Evolutionary conservation across 768 basidiomycete species (phyloP), one percentile per base, ranked within the genome.

Genomic region (Hysterangium stoloniferum): DNA sequence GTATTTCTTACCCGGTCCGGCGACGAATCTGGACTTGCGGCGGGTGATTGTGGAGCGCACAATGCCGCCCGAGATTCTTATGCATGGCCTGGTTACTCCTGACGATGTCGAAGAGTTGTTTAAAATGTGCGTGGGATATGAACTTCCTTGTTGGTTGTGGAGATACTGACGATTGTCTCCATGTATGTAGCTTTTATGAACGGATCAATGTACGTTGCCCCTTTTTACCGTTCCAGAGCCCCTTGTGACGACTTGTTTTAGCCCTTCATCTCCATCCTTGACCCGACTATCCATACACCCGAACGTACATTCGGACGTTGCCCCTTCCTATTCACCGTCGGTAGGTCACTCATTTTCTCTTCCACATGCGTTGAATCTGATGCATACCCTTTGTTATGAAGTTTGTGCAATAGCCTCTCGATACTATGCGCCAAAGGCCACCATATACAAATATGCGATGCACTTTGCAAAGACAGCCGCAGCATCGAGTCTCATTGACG

Each of bases 381-480:
- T n/a, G 4, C 9, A 5, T 20, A 36, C 24, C 4, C 20, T 8
- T 22, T 50, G 36, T 13, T 38, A 25, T 25, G n/a, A 4, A 54
- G 27, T 41, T 24, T 86, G 84, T 61, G 79, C 84, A 3, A 73
- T 83, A 15, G 77, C 86, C 0, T 78, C 84, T 33, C 71, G 84
- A 33, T 83, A 80, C 63, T 81, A 86, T 59, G 63, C 67, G 1
- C 67, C 69, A 36, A 71, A 76, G 46, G 76, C 86, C 0, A 85
- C 88, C 61, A 82, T 94, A 33, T 89, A 90, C 57, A 82, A 84
- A 0, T 82, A 89, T 52, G 87, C 87, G 8, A 90, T 90, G 87
- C 86, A 89, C 61, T 90, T 89, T 54, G 87, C 87, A 2, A 86
- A 85, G 58, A 82, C 84, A 55, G 81, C 86, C 0, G 87, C 86